Evolutionary conservation across 2,329 filamentous ascomycete genomes (phyloP).

Genomic region (Scedosporium boydii): DNA sequence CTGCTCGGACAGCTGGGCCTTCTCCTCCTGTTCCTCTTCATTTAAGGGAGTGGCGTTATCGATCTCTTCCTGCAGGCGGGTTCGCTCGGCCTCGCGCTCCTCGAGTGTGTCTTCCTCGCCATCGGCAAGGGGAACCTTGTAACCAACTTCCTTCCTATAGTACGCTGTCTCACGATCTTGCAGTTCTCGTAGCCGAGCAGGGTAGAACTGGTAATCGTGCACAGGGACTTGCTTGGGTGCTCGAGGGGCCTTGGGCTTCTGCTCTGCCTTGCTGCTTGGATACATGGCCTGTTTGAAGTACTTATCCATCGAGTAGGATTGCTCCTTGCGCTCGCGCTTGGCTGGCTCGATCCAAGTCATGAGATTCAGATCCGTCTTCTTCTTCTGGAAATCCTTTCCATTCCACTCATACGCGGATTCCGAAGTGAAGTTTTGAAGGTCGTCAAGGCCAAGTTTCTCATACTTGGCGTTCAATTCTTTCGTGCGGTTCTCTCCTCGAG

Average conservation of each 20-base stretch:
- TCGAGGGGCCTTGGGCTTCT: conserved; percentile 90
- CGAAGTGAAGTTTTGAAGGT: conserved; percentile 93
- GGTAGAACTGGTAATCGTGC: conserved; percentile 98
- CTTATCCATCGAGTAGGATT: conserved; percentile 97
- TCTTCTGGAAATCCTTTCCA: conserved; percentile 84
- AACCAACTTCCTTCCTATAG: conserved; percentile 92
- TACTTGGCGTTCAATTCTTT: conserved; percentile 88
- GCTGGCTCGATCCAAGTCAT: conserved; percentile 96
- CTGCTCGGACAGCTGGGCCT: conserved; percentile 68
- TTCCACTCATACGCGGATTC: conserved; percentile 99
- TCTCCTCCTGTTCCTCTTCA: conserved; percentile 82
- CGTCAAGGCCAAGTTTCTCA: conserved; percentile 92
- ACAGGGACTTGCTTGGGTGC: conserved; percentile 87
- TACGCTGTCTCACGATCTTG: conserved; percentile 95
- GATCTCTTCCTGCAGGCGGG: conserved; percentile 82
- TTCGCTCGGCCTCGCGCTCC: conserved; percentile 78
- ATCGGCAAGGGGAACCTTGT: conserved; percentile 85
- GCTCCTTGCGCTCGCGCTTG: conserved; percentile 96
- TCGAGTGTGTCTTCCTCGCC: conserved; percentile 80
- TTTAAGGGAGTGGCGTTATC: conserved; percentile 83
- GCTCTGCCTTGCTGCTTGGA: conserved; percentile 69
- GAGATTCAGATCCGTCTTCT: conserved; percentile 77
- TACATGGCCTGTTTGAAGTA: conserved; percentile 91
- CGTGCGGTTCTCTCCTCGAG: conserved; percentile 79
- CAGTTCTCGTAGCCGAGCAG: conserved; percentile 69